phyloP scores from a whole-genome alignment of 1,284 basidiomycete genomes.

The Ceratobasidium sp. region DNA sequence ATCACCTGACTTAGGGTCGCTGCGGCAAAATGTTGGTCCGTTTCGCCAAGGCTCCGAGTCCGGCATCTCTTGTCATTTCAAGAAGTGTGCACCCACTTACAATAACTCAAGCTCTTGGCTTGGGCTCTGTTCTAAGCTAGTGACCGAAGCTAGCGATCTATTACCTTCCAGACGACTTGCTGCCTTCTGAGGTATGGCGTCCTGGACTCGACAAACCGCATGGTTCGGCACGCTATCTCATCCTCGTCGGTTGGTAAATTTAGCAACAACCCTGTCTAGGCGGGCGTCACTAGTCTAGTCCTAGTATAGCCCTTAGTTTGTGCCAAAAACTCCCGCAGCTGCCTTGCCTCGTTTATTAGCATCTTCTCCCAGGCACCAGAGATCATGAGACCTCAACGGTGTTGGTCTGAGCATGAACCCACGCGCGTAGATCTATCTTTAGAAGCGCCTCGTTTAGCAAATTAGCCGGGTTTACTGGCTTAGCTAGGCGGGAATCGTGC shows the following conservation, averaged over 20 bases:
- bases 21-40: background rate
- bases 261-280: background rate
- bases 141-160: background rate
- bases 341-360: background rate
- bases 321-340: background rate
- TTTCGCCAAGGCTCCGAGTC: background rate
- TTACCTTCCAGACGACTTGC: background rate
- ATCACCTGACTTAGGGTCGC: background rate
- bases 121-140: too few species aligned
- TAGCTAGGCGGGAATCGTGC: slow-evolving; percentile 20
- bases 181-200: too few species aligned
- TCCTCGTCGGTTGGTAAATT: background rate
- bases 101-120: too few species aligned
- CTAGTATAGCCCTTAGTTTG: background rate
- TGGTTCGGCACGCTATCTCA: background rate
- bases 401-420: background rate
- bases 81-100: too few species aligned
- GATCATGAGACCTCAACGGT: slow-evolving; percentile 10
- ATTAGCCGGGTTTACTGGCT: background rate
- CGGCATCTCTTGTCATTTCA: too few species aligned
- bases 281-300: background rate
- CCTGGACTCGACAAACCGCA: too few species aligned
- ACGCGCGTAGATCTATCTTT: slow-evolving; percentile 27
- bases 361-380: slow-evolving; percentile 8
- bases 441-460: slow-evolving; percentile 15